Percentiles rank a stretch among this genome's conserved stretches.
These are phyloP conservation scores for Entoloma clypeatum DNA, from an alignment of 1,284 basidiomycete species.

Conservation along the genomic window DNA sequence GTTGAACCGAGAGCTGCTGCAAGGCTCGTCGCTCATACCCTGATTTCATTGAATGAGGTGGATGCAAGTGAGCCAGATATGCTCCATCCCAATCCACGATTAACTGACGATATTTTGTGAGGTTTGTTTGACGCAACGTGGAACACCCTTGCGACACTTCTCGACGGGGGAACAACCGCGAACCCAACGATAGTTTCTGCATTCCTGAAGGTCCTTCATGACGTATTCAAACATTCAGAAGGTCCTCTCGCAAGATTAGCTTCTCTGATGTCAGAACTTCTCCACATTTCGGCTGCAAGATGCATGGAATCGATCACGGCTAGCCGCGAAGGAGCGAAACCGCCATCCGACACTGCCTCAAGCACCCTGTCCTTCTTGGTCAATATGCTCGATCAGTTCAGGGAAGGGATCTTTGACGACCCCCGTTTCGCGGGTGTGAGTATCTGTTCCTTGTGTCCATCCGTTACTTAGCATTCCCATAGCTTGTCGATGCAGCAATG, in stretches of 20 bases:
- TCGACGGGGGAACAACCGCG: constrained; percentile 21
- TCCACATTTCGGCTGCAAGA: constrained; percentile 24
- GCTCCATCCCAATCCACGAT: neutral
- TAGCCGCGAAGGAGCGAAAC: neutral
- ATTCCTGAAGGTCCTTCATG: constrained; percentile 40
- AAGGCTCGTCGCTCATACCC: constrained; percentile 39
- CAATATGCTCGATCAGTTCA: constrained; percentile 34
- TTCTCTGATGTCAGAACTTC: constrained; percentile 24
- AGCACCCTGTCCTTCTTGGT: constrained; percentile 22
- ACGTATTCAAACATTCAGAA: constrained; percentile 26
- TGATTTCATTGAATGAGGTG: constrained; percentile 39
- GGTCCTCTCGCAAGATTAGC: constrained; percentile 26
- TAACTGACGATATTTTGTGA: constrained; percentile 15
- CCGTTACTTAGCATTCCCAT: no score
- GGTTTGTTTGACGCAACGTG: constrained; percentile 47
- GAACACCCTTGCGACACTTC: constrained; percentile 31
- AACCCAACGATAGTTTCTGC: constrained; percentile 36
- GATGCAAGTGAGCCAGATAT: constrained; percentile 36
- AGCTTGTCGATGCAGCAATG: constrained; percentile 36
- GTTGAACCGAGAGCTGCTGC: constrained; percentile 45
- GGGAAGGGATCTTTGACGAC: constrained; percentile 35
- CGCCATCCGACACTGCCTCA: neutral
- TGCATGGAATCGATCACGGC: constrained; percentile 23
- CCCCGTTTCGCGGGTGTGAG: constrained; percentile 25
- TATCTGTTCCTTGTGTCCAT: neutral